These are phyloP conservation scores for Klebsormidium nitens DNA, from an alignment of 139 green algal species.

Conservation along the genomic window DNA sequence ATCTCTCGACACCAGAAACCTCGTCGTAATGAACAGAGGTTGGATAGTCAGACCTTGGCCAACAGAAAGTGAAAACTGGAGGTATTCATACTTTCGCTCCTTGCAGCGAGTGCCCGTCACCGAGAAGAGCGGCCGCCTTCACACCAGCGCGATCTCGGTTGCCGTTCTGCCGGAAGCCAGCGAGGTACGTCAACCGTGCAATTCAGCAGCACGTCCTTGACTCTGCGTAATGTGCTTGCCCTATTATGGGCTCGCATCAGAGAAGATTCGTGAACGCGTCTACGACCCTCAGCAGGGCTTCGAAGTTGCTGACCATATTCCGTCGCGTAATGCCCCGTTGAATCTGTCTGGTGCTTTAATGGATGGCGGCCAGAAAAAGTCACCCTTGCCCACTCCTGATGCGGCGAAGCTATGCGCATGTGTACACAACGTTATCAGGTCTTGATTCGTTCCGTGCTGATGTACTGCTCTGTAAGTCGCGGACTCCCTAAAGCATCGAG, in stretches of 20 bases:
- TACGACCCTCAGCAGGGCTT: neutral
- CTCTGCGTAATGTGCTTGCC: neutral
- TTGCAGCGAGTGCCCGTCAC: slow-evolving; percentile 78
- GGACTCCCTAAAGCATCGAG: too few relatives aligned
- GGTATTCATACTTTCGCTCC: too few relatives aligned
- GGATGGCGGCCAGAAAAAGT: too few relatives aligned
- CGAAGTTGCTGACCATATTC: neutral
- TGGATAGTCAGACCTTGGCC: neutral
- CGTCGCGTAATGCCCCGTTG: neutral
- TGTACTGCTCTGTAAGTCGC: too few relatives aligned
- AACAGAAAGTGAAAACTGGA: too few relatives aligned
- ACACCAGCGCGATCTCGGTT: slow-evolving; percentile 61
- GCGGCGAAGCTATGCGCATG: too few relatives aligned
- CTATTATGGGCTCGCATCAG: neutral
- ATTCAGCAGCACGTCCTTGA: neutral
- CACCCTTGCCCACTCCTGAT: too few relatives aligned
- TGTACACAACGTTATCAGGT: too few relatives aligned
- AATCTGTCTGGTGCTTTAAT: neutral
- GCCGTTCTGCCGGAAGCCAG: slow-evolving; percentile 36
- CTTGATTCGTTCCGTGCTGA: too few relatives aligned
- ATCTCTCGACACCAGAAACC: too few relatives aligned
- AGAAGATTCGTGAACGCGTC: neutral
- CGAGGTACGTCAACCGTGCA: slow-evolving; percentile 6
- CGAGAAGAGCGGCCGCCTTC: slow-evolving; percentile 78
- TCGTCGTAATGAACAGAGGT: neutral